Percentiles rank a stretch among this genome's conserved stretches.
These are phyloP conservation scores for Entomophthora muscae DNA, from an alignment of 371 early-diverging fungal genomes.

Conservation along the genomic window DNA sequence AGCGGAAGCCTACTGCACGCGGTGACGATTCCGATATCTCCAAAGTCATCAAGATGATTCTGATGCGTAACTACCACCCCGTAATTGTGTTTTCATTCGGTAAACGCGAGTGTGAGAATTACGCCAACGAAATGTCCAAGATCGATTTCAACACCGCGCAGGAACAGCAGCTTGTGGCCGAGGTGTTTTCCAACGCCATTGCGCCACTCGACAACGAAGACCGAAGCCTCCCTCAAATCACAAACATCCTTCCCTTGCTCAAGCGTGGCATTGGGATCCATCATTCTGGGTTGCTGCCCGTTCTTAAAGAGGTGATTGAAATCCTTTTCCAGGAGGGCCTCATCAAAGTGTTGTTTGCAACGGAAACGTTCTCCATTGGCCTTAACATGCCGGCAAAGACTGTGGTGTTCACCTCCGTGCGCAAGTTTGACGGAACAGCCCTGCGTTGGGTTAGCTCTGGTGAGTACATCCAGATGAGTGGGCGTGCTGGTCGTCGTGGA, in stretches of 20 bases:
- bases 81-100: slow-evolving; percentile 99
- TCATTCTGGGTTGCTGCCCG: slow-evolving; percentile 98
- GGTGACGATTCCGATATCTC: slow-evolving; percentile 59
- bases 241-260: slow-evolving; percentile 84
- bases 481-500: slow-evolving; percentile 95
- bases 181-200: slow-evolving; percentile 91
- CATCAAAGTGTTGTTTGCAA: slow-evolving; percentile 98
- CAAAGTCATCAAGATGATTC: slow-evolving; percentile 90
- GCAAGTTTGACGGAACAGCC: slow-evolving; percentile 93
- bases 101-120: slow-evolving; percentile 91
- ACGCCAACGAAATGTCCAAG: slow-evolving; percentile 82
- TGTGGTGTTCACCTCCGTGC: slow-evolving; percentile 94
- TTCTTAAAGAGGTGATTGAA: slow-evolving; percentile 99
- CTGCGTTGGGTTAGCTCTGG: slow-evolving; percentile 84
- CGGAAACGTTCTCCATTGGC: slow-evolving; percentile 99
- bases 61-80: slow-evolving; percentile 86
- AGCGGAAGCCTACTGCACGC: background rate
- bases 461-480: slow-evolving; percentile 99
- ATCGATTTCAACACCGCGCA: slow-evolving; percentile 70
- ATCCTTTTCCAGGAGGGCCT: slow-evolving; percentile 98
- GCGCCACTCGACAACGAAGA: slow-evolving; percentile 83
- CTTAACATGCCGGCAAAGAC: slow-evolving; percentile 99
- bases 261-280: slow-evolving; percentile 98
- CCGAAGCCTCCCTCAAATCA: slow-evolving; percentile 85
- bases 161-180: slow-evolving; percentile 78